These are phyloP conservation scores for Zygosaccharomyces sapae DNA, from an alignment of 1,139 yeast species.

Conservation along the genomic window DNA sequence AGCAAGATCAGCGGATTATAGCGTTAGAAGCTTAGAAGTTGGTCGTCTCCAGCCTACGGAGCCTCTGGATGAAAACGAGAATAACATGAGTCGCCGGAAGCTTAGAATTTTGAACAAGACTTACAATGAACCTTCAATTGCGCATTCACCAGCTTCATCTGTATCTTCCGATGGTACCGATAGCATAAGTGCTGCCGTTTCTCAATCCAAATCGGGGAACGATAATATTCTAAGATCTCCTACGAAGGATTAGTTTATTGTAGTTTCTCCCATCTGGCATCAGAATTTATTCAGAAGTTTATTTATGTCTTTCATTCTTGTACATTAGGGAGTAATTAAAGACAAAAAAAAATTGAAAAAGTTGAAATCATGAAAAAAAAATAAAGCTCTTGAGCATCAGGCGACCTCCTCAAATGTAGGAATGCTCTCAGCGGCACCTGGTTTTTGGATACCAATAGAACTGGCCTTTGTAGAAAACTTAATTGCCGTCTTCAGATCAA, in stretches of 20 bases:
- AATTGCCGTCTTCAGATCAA: conserved; percentile 47
- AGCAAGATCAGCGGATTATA: conserved; percentile 17
- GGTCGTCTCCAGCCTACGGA: conserved; percentile 18
- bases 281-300: background rate
- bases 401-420: conserved; percentile 48
- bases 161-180: conserved; percentile 15
- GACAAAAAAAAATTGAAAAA: background rate
- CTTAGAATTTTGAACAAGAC: conserved; percentile 28
- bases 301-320: background rate
- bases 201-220: conserved; percentile 8
- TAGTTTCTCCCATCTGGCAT: too few species aligned
- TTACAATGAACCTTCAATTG: conserved; percentile 13
- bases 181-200: conserved; percentile 8
- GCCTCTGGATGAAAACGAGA: conserved; percentile 12
- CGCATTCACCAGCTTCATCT: conserved; percentile 14
- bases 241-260: conserved; percentile 8
- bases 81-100: conserved; percentile 28
- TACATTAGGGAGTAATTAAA: background rate
- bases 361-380: background rate
- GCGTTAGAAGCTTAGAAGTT: conserved; percentile 28
- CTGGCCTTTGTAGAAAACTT: conserved; percentile 74
- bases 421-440: conserved; percentile 89
- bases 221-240: conserved; percentile 12
- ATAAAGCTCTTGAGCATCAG: background rate
- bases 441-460: conserved; percentile 68